Evolutionary conservation across 75 land plant species (phyloP).

Genomic region (Cupressus sempervirens): DNA sequence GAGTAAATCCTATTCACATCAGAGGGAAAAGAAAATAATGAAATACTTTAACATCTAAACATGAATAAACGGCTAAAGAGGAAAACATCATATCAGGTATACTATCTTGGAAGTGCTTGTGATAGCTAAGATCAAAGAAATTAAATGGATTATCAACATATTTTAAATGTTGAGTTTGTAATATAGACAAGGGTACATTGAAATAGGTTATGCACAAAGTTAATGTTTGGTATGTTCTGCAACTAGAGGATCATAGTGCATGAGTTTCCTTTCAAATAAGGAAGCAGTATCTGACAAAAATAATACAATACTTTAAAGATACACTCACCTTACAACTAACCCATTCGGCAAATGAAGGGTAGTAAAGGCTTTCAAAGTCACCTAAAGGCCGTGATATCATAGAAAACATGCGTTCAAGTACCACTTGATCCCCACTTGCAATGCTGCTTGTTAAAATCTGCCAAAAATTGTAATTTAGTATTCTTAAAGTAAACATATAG

Average conservation of each 20-base stretch:
- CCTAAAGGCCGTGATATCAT: conserved; percentile 70
- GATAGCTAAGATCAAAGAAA: background rate
- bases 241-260: background rate
- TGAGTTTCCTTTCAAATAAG: background rate
- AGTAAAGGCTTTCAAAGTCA: conserved; percentile 75
- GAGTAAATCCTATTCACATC: background rate
- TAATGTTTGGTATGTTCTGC: background rate
- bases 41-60: background rate
- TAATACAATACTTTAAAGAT: background rate
- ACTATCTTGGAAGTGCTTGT: background rate
- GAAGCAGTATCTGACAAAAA: background rate
- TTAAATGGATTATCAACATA: background rate
- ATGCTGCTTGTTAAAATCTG: conserved; percentile 92
- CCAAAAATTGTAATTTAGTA: background rate
- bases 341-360: conserved; percentile 98
- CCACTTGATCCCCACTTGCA: conserved; percentile 70
- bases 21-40: background rate
- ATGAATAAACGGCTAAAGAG: background rate
- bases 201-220: background rate
- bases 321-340: conserved; percentile 84
- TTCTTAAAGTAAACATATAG: background rate
- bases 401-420: conserved; percentile 68
- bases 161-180: background rate
- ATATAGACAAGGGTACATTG: background rate
- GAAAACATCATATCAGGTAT: background rate